Percentiles rank a stretch among this genome's conserved stretches.
These are phyloP conservation scores for Tricladium varicosporioides DNA, from an alignment of 2,329 filamentous ascomycete species.

Conservation along the genomic window DNA sequence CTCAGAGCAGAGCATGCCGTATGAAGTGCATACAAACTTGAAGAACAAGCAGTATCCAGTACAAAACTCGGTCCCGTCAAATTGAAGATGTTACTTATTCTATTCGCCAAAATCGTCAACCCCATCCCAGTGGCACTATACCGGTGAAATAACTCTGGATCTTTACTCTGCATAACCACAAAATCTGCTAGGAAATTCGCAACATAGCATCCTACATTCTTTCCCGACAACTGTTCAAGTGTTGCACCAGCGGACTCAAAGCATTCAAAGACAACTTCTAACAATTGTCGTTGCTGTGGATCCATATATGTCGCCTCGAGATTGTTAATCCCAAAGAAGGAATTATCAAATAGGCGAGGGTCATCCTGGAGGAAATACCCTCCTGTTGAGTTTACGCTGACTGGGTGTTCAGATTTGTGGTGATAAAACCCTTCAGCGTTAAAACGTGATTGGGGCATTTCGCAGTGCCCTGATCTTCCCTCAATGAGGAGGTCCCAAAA, in stretches of 20 bases:
- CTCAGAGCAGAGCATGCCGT: conserved; percentile 49
- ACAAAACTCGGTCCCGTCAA: conserved; percentile 20
- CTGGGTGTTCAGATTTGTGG: conserved; percentile 10
- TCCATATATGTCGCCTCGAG: conserved; percentile 25
- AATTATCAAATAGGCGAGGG: conserved; percentile 19
- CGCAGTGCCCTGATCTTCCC: conserved; percentile 25
- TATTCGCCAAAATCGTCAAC: conserved; percentile 24
- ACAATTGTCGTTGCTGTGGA: conserved; percentile 30
- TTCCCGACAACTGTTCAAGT: conserved; percentile 23
- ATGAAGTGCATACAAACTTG: conserved; percentile 54
- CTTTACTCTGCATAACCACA: conserved; percentile 10
- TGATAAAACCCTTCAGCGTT: conserved; percentile 18
- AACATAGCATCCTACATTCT: conserved; percentile 22
- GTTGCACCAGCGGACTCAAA: conserved; percentile 28
- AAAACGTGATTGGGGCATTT: conserved; percentile 18
- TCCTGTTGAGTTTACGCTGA: conserved; percentile 14
- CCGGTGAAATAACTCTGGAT: conserved; percentile 25
- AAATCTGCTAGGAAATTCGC: conserved; percentile 23
- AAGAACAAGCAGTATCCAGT: conserved; percentile 51
- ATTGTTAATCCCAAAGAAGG: conserved; percentile 23
- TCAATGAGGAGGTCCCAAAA: conserved; percentile 21
- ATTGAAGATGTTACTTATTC: conserved; percentile 34
- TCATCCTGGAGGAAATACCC: conserved; percentile 16
- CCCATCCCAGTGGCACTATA: conserved; percentile 25
- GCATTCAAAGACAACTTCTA: conserved; percentile 30